A percentile compares a stretch with the other conserved stretches of the same genome.
phyloP scores from a whole-genome alignment of 2,329 filamentous ascomycete genomes.

The Paraconiothyrium sp. region DNA sequence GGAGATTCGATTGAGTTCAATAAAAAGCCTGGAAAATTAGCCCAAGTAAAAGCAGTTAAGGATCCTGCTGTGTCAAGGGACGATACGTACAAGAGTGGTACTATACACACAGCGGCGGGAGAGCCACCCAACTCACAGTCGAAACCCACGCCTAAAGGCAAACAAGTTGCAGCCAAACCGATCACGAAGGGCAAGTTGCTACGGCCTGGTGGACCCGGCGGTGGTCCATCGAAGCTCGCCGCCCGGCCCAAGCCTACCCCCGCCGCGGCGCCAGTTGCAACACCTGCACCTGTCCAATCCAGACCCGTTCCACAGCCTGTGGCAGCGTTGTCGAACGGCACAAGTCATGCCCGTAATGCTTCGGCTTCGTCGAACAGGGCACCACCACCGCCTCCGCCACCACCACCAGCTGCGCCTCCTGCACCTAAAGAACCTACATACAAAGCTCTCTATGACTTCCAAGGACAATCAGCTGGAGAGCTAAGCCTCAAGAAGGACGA shows the following conservation, averaged over 20 bases:
- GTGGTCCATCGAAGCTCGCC: slow-evolving; percentile 77
- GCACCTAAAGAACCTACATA: slow-evolving; percentile 77
- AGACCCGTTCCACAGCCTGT: slow-evolving; percentile 65
- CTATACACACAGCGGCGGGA: slow-evolving; percentile 85
- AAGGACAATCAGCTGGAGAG: slow-evolving; percentile 84
- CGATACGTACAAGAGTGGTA: slow-evolving; percentile 93
- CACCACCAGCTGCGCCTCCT: slow-evolving; percentile 68
- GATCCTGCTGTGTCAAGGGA: slow-evolving; percentile 76
- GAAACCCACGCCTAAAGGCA: slow-evolving; percentile 84
- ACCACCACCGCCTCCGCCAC: slow-evolving; percentile 68
- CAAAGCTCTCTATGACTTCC: slow-evolving; percentile 93
- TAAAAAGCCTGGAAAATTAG: slow-evolving; percentile 95
- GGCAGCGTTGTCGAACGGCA: slow-evolving; percentile 61
- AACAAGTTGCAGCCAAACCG: slow-evolving; percentile 84
- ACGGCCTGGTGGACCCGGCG: slow-evolving; percentile 85
- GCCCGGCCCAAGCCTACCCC: slow-evolving; percentile 50
- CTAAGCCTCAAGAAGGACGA: slow-evolving; percentile 82
- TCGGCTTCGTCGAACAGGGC: slow-evolving; percentile 58
- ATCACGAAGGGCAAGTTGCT: slow-evolving; percentile 95
- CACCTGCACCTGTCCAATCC: slow-evolving; percentile 43
- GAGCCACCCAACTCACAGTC: slow-evolving; percentile 85
- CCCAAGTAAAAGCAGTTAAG: slow-evolving; percentile 87
- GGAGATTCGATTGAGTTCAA: slow-evolving; percentile 90
- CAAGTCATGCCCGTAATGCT: slow-evolving; percentile 51
- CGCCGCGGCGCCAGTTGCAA: slow-evolving; percentile 29